Conservation (phyloP, 1,139 yeast genomes). For the Wickerhamomyces sp. region DNA sequence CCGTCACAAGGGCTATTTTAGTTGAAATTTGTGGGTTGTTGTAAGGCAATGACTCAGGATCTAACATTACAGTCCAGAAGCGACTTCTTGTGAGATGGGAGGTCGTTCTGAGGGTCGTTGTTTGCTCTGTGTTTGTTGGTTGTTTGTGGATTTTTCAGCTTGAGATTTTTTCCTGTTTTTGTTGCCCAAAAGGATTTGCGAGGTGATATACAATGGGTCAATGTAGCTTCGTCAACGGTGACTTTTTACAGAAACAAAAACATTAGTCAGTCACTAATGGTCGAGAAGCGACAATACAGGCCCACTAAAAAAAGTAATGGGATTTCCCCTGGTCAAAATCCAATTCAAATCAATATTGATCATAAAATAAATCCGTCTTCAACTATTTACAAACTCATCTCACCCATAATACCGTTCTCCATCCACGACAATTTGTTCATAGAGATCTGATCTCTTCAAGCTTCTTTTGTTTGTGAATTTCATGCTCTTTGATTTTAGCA, state of each 20-base stretch:
- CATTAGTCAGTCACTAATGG: too few relatives aligned
- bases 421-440: neutral
- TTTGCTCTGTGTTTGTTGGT: neutral
- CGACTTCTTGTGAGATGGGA: neutral
- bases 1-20: slow-evolving; percentile 66
- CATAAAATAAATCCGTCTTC: too few relatives aligned
- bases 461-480: slow-evolving; percentile 29
- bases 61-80: slow-evolving; percentile 4
- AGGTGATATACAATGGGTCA: too few relatives aligned
- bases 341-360: too few relatives aligned
- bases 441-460: slow-evolving; percentile 10
- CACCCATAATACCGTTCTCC: slow-evolving; percentile 1
- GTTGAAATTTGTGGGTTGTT: slow-evolving; percentile 34
- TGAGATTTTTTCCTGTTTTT: too few relatives aligned
- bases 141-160: neutral
- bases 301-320: too few relatives aligned
- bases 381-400: too few relatives aligned
- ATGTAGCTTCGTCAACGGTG: too few relatives aligned
- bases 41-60: slow-evolving; percentile 28
- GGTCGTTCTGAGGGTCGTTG: neutral
- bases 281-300: too few relatives aligned
- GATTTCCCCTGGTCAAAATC: too few relatives aligned
- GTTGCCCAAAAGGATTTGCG: too few relatives aligned
- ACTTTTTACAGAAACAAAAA: too few relatives aligned
- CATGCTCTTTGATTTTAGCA: slow-evolving; percentile 53